A percentile compares a stretch with the other conserved stretches of the same genome.
Evolutionary conservation across 148 eudicot genomes (phyloP).

Genomic region (Rhododendron simsii): DNA sequence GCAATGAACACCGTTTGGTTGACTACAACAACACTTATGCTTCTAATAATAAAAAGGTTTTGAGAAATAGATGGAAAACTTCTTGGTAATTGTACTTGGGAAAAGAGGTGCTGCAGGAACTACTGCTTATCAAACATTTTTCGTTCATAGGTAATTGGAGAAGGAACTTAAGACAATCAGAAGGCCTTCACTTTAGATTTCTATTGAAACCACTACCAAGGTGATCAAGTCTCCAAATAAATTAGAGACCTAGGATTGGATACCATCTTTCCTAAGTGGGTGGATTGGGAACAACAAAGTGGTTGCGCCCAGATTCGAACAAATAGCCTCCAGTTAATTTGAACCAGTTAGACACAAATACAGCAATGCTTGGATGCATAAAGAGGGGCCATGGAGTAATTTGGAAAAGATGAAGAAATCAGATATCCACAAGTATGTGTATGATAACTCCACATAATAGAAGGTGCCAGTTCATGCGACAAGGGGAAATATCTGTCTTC

Average conservation of each 20-base stretch:
- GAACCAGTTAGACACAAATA: background rate
- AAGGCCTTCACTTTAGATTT: background rate
- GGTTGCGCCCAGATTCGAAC: background rate
- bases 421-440: background rate
- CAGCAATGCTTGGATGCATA: background rate
- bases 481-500: slow-evolving; percentile 1
- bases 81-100: background rate
- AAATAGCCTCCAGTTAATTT: background rate
- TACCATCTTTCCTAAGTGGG: background rate
- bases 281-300: background rate
- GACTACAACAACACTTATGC: background rate
- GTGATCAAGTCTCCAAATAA: background rate
- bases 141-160: background rate
- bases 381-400: background rate
- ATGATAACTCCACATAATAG: background rate
- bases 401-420: background rate
- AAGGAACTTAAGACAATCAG: background rate
- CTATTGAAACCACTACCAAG: background rate
- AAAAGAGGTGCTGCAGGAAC: background rate
- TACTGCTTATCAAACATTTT: background rate
- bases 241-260: background rate
- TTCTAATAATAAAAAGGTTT: background rate
- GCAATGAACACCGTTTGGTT: background rate
- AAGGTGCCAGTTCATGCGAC: background rate
- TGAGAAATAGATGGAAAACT: slow-evolving; percentile 7